A percentile compares a stretch with the other conserved stretches of the same genome.
phyloP scores from a whole-genome alignment of 306 rosid genomes.

The Morella rubra region DNA sequence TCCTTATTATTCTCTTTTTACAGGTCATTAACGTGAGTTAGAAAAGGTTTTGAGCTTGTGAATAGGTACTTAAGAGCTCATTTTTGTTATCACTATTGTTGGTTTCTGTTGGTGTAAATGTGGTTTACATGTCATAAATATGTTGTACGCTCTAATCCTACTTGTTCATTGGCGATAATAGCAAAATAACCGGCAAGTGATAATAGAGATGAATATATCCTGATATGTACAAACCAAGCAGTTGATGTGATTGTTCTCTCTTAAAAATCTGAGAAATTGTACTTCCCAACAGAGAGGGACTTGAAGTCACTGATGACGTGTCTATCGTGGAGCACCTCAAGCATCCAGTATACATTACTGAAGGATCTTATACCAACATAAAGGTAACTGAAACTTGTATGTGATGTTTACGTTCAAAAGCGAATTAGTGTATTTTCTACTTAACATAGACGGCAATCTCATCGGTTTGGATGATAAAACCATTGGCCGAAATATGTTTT shows the following conservation, averaged over 20 bases:
- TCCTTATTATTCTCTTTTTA: slow-evolving; percentile 19
- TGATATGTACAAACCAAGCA: not conserved
- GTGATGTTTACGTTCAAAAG: not conserved
- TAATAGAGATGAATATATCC: not conserved
- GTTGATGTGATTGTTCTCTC: not conserved
- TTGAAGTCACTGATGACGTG: slow-evolving; percentile 95
- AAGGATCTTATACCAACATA: slow-evolving; percentile 95
- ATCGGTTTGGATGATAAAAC: not conserved
- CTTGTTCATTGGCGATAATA: not conserved
- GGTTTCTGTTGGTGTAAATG: not conserved
- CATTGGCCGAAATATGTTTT: slow-evolving; percentile 18
- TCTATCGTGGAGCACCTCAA: slow-evolving; percentile 86
- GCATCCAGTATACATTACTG: slow-evolving; percentile 81
- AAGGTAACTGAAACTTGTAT: slow-evolving; percentile 56
- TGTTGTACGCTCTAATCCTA: not conserved
- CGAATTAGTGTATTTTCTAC: not conserved
- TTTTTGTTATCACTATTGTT: not conserved
- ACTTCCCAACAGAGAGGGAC: slow-evolving; percentile 59
- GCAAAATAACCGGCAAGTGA: not conserved
- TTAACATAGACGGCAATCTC: too few relatives aligned
- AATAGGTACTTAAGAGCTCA: slow-evolving; percentile 49
- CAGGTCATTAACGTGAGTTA: slow-evolving; percentile 81
- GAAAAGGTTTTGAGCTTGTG: slow-evolving; percentile 86
- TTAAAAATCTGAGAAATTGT: slow-evolving; percentile 28
- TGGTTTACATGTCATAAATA: not conserved